These are phyloP conservation scores for Bryum argenteum DNA, from an alignment of 225 moss, liverwort and hornwort species.

Conservation along the genomic window DNA sequence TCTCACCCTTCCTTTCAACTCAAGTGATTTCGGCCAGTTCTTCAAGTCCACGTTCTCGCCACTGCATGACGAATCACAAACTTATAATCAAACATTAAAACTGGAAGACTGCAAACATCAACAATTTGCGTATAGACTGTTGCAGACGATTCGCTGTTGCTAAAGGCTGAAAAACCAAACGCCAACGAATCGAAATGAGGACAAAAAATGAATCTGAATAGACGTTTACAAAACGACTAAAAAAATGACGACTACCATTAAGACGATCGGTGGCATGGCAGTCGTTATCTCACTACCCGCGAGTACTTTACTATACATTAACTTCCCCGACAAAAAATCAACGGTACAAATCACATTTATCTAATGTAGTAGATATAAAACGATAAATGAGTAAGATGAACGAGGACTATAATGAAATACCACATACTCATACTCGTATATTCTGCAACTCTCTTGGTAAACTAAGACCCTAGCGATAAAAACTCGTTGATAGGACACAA, in stretches of 20 bases:
- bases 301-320: too few relatives aligned
- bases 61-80: constrained; percentile 51
- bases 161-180: background rate
- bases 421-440: background rate
- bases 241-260: too few relatives aligned
- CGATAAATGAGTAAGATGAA: too few relatives aligned
- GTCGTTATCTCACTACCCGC: too few relatives aligned
- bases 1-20: constrained; percentile 94
- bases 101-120: constrained; percentile 1
- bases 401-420: too few relatives aligned
- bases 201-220: background rate
- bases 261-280: too few relatives aligned
- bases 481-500: background rate
- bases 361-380: too few relatives aligned
- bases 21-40: constrained; percentile 87
- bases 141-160: constrained; percentile 10
- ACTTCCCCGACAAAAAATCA: too few relatives aligned
- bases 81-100: constrained; percentile 24
- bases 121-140: background rate
- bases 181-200: background rate
- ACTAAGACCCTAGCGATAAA: constrained; percentile 5
- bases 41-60: constrained; percentile 80
- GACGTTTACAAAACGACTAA: background rate
- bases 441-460: background rate
- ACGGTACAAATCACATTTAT: too few relatives aligned